Conservation (phyloP, 116 monocot species). For the Trichopus zeylanicus region DNA sequence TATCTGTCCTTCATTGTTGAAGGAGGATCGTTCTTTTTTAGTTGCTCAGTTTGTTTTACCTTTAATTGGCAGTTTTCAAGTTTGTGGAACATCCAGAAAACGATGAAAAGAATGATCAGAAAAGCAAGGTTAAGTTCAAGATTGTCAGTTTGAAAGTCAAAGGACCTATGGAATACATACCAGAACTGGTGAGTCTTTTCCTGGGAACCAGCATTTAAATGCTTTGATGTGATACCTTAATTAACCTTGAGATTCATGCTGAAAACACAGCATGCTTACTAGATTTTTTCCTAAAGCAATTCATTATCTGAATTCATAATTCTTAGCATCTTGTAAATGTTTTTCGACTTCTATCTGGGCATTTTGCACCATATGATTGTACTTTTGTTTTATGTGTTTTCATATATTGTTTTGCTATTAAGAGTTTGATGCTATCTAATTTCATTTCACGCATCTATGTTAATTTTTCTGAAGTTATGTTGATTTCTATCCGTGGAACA, state of each 20-base stretch:
- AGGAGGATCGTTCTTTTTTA: neutral
- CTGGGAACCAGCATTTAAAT: too few relatives aligned
- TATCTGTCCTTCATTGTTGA: neutral
- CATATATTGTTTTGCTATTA: too few relatives aligned
- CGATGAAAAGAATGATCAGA: constrained; percentile 61
- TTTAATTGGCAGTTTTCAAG: constrained; percentile 47
- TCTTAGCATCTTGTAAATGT: too few relatives aligned
- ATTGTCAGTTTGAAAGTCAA: constrained; percentile 69
- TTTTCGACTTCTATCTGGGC: too few relatives aligned
- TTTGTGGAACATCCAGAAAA: constrained; percentile 80
- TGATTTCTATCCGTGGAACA: constrained; percentile 11
- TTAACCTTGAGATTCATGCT: neutral
- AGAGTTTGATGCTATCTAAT: too few relatives aligned
- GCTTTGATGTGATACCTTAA: too few relatives aligned
- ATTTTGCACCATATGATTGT: too few relatives aligned
- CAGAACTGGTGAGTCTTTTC: constrained; percentile 51
- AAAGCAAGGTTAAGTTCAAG: constrained; percentile 73
- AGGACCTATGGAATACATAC: constrained; percentile 67
- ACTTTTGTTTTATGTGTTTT: too few relatives aligned
- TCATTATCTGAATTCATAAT: too few relatives aligned
- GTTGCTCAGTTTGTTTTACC: neutral
- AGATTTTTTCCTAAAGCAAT: too few relatives aligned
- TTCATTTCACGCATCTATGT: neutral
- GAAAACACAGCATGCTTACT: too few relatives aligned
- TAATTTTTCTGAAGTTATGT: neutral